Percentiles rank a stretch among this genome's conserved stretches.
phyloP scores from a whole-genome alignment of 192 early-diverging fungal genomes.

The Coemansia sp. region DNA sequence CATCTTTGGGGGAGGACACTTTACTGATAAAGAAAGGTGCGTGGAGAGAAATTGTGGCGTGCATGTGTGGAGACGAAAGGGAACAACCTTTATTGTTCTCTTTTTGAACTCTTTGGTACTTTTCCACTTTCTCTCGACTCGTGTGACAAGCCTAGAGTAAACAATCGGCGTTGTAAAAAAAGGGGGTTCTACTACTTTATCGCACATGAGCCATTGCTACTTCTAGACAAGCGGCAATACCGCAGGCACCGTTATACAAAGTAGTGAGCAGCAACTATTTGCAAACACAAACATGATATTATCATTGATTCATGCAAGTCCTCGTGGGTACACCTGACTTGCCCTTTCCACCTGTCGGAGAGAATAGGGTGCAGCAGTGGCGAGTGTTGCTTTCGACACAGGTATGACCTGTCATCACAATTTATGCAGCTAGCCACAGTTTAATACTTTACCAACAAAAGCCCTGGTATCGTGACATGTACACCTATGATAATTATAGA shows the following conservation, averaged over 20 bases:
- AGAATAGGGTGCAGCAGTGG: not conserved
- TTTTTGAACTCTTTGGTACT: not conserved
- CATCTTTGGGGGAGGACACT: not conserved
- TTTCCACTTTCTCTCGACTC: not conserved
- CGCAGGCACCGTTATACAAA: too few relatives aligned
- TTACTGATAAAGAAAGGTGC: not conserved
- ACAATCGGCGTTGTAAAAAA: not conserved
- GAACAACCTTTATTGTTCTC: not conserved
- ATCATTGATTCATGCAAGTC: not conserved
- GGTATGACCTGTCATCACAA: not conserved
- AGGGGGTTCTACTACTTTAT: not conserved
- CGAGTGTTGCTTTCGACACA: not conserved
- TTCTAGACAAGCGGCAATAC: too few relatives aligned
- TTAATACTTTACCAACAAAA: not conserved
- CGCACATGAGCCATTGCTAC: not conserved
- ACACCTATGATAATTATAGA: not conserved
- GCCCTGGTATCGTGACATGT: not conserved
- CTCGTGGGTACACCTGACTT: too few relatives aligned
- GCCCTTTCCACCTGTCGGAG: not conserved
- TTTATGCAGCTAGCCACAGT: not conserved
- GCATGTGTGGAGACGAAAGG: constrained; percentile 10
- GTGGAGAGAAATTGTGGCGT: not conserved
- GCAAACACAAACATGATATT: too few relatives aligned
- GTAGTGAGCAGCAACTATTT: too few relatives aligned
- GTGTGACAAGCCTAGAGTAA: not conserved